phyloP scores from a whole-genome alignment of 108 stramenopile genomes.

The Asterionellopsis glacialis region DNA sequence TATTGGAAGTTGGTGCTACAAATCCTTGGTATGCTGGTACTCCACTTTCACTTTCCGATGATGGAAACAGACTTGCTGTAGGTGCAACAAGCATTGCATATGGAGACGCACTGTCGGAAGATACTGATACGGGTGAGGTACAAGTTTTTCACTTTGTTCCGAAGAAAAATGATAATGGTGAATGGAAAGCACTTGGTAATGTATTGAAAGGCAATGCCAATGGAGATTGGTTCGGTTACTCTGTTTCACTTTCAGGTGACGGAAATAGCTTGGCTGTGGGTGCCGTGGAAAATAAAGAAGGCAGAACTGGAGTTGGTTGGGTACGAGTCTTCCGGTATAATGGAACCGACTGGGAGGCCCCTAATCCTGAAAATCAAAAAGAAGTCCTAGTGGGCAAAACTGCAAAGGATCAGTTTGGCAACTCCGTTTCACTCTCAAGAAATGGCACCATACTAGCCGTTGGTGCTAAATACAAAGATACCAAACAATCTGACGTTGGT shows the following conservation, averaged over 20 bases:
- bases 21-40: slow-evolving; percentile 16
- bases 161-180: no score
- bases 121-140: no score
- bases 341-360: slow-evolving; percentile 18
- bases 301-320: slow-evolving; percentile 6
- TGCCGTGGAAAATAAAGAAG: background rate
- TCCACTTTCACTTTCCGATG: slow-evolving; percentile 16
- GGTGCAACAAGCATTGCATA: slow-evolving; percentile 13
- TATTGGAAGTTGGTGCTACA: slow-evolving; percentile 7
- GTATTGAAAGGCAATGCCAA: slow-evolving; percentile 9
- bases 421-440: slow-evolving; percentile 15
- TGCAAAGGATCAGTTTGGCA: slow-evolving; percentile 26
- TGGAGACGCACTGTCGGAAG: no score
- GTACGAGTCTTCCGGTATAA: slow-evolving; percentile 26
- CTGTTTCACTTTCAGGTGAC: slow-evolving; percentile 27
- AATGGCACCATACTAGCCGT: slow-evolving; percentile 25
- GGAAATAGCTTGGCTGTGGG: slow-evolving; percentile 24
- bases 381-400: slow-evolving; percentile 9
- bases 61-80: slow-evolving; percentile 25
- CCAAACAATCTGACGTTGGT: slow-evolving; percentile 15
- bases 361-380: background rate
- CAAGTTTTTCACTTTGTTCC: no score
- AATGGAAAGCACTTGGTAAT: no score
- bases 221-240: slow-evolving; percentile 28
- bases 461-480: slow-evolving; percentile 18